Percentiles rank a stretch among this genome's conserved stretches.
Conservation (phyloP, 2,329 filamentous ascomycete genomes). For the Cladophialophora carrionii region DNA sequence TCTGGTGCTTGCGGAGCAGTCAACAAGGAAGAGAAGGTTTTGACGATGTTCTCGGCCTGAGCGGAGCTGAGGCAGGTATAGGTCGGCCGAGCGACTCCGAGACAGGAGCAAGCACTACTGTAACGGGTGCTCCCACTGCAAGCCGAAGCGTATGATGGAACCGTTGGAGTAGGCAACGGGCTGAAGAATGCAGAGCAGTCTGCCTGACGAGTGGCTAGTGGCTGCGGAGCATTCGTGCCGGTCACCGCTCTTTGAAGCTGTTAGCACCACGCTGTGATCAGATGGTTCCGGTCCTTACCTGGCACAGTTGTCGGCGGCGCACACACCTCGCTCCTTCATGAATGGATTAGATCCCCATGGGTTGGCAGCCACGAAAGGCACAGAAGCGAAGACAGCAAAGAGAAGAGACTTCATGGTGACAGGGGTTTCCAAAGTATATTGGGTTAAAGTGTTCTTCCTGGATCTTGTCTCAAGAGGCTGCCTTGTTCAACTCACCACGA, state of each 20-base stretch:
- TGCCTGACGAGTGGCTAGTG: conserved; percentile 25
- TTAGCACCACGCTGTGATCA: not conserved
- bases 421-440: conserved; percentile 3
- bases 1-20: conserved; percentile 28
- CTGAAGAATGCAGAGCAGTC: conserved; percentile 28
- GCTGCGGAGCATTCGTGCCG: conserved; percentile 15
- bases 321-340: conserved; percentile 16
- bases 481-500: not conserved
- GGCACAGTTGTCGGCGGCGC: conserved; percentile 26
- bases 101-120: conserved; percentile 27
- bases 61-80: conserved; percentile 20
- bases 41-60: conserved; percentile 25
- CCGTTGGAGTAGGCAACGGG: conserved; percentile 18
- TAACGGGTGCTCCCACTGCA: conserved; percentile 19
- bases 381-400: conserved; percentile 5
- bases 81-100: conserved; percentile 19
- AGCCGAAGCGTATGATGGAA: conserved; percentile 26
- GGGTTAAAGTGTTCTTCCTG: not conserved
- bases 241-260: conserved; percentile 19
- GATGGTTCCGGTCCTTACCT: conserved; percentile 12
- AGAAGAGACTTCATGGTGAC: conserved; percentile 23
- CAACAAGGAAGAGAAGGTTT: conserved; percentile 28
- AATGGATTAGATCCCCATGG: conserved; percentile 14
- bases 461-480: not conserved
- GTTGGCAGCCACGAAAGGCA: conserved; percentile 22